Evolutionary conservation across 106 monocot species (phyloP), one percentile per base, ranked within the genome.

Genomic region (Acorus gramineus): DNA sequence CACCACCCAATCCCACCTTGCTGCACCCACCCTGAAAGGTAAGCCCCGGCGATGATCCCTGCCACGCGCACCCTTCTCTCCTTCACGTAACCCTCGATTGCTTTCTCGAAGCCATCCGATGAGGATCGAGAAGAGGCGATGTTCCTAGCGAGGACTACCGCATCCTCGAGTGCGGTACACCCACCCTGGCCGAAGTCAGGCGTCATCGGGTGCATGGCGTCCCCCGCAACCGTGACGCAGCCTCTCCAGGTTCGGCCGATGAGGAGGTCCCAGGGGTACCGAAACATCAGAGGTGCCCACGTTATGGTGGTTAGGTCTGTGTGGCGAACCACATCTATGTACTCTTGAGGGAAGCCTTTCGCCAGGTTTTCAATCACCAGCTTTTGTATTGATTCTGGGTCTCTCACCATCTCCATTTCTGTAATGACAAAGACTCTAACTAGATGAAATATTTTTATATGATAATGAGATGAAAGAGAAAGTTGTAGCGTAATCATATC

Each of bases 181-280:
- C 80, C 80, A 5, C 84, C 80, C 51, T 84, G 84, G 6, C 66
- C 84, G 2, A 79, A 13, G 53, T 80, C 79, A 0, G 79, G 80
- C 0, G 76, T 77, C 80, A 80, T 80, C 7, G 80, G 76, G 49
- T 84, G 84, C 65, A 84, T 61, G 8, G 84, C 76, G 42, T 84
- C 84, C 1, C 84, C 84, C 2, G 73, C 72, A 47, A 80, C 73
- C 2, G 78, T 70, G n/a, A 82, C 76, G 14, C 13, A 8, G 5
- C 77, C 81, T 10, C 12, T 52, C 65, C 68, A 52, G 12, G 52
- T 53, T 4, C 47, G 43, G 4, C 76, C 64, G 5, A 53, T 2
- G 54, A 79, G 2, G 46, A 91, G 0, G 28, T 70, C 63, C 78
- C 73, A 79, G 0, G 90, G 86, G 13, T 11, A 7, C 3, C 90